A percentile compares a stretch with the other conserved stretches of the same genome.
These are phyloP conservation scores for Lachnellula suecica DNA, from an alignment of 2,329 filamentous ascomycete genomes.

Conservation along the genomic window DNA sequence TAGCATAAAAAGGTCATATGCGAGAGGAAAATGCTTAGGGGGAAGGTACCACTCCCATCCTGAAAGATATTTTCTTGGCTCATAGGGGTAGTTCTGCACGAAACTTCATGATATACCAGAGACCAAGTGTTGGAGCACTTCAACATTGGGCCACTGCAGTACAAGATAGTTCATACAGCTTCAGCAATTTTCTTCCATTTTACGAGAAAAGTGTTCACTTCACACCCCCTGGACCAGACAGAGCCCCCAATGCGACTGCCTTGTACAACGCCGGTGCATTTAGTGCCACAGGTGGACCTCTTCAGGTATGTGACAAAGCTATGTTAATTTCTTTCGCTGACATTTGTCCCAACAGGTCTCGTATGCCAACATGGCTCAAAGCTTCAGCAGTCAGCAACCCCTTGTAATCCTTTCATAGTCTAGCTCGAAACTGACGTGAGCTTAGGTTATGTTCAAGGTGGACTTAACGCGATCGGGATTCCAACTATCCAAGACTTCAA, in stretches of 20 bases:
- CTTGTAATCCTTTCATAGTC: slow-evolving; percentile 2
- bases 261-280: neutral
- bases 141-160: slow-evolving; percentile 43
- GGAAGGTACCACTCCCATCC: slow-evolving; percentile 1
- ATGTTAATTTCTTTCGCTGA: too few relatives aligned
- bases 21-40: slow-evolving; percentile 13
- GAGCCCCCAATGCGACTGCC: slow-evolving; percentile 12
- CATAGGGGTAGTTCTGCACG: slow-evolving; percentile 33
- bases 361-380: slow-evolving; percentile 8
- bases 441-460: slow-evolving; percentile 25
- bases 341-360: too few relatives aligned
- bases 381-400: slow-evolving; percentile 9
- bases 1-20: slow-evolving; percentile 3
- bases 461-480: slow-evolving; percentile 41
- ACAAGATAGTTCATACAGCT: slow-evolving; percentile 44
- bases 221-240: slow-evolving; percentile 25
- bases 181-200: slow-evolving; percentile 45
- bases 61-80: neutral
- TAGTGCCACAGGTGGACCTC: neutral
- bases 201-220: slow-evolving; percentile 34
- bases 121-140: slow-evolving; percentile 13
- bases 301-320: too few relatives aligned
- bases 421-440: neutral
- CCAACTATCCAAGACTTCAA: slow-evolving; percentile 36
- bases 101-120: slow-evolving; percentile 32